These are phyloP conservation scores for Zopfia rhizophila DNA, from an alignment of 2,329 filamentous ascomycete genomes.

Conservation along the genomic window DNA sequence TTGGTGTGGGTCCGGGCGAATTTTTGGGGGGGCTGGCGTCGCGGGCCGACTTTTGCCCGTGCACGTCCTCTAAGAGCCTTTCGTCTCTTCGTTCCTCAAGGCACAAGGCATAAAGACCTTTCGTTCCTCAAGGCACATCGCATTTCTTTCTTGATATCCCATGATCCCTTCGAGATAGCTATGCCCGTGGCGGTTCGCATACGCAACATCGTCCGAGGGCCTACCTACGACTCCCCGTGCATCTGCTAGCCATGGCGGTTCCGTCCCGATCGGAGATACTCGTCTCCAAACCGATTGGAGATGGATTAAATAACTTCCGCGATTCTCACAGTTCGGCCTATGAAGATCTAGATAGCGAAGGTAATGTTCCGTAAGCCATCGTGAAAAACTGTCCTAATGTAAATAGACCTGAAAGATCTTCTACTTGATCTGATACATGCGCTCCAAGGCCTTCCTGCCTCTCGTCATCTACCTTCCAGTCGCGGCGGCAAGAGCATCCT, in stretches of 20 bases:
- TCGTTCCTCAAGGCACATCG: too few species aligned
- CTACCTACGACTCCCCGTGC: too few species aligned
- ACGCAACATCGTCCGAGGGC: too few species aligned
- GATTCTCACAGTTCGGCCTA: slow-evolving; percentile 1
- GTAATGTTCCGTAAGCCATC: slow-evolving; percentile 1
- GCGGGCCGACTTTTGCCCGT: too few species aligned
- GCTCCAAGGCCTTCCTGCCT: slow-evolving; percentile 14
- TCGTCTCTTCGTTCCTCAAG: too few species aligned
- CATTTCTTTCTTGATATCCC: too few species aligned
- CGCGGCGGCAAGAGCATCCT: slow-evolving; percentile 15
- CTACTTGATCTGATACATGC: slow-evolving; percentile 8
- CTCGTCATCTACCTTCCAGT: slow-evolving; percentile 12
- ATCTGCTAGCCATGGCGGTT: slow-evolving; percentile 18
- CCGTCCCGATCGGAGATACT: slow-evolving; percentile 14
- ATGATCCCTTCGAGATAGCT: too few species aligned
- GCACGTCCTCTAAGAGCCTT: too few species aligned
- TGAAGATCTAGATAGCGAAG: neutral
- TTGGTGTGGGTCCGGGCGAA: too few species aligned
- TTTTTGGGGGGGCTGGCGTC: too few species aligned
- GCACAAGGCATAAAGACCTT: too few species aligned
- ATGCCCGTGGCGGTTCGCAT: too few species aligned
- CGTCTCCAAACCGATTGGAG: slow-evolving; percentile 19
- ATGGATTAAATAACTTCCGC: slow-evolving; percentile 21
- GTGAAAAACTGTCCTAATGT: slow-evolving; percentile 6
- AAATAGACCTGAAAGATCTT: slow-evolving; percentile 9